A percentile compares a stretch with the other conserved stretches of the same genome.
These are phyloP conservation scores for Boletellus dicymbophilus DNA, from an alignment of 1,284 basidiomycete species.

Conservation along the genomic window DNA sequence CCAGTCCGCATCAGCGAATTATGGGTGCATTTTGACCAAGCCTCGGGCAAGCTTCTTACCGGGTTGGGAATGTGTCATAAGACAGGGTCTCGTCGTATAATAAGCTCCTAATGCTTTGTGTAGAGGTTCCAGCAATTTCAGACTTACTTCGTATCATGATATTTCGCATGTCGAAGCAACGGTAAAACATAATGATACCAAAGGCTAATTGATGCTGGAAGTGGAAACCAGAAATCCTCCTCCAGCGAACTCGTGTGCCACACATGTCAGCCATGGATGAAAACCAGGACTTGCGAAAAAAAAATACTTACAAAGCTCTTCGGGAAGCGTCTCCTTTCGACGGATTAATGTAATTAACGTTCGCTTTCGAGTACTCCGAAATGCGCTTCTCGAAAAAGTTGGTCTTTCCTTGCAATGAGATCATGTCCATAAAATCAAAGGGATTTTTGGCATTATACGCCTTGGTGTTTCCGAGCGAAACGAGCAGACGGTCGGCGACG, in stretches of 20 bases:
- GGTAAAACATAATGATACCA: too few relatives aligned
- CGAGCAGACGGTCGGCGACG: constrained; percentile 90
- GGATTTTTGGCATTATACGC: constrained; percentile 77
- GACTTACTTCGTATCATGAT: too few relatives aligned
- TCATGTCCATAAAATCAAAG: constrained; percentile 92
- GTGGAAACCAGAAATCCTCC: background rate
- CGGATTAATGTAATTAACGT: background rate
- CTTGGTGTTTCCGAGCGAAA: constrained; percentile 82
- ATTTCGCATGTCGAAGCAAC: too few relatives aligned
- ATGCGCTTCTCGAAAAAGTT: constrained; percentile 85
- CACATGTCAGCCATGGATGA: background rate
- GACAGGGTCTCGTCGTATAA: too few relatives aligned
- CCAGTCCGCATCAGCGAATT: too few relatives aligned
- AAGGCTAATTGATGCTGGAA: too few relatives aligned
- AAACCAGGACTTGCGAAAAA: background rate
- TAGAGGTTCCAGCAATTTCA: too few relatives aligned
- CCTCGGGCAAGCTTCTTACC: too few relatives aligned
- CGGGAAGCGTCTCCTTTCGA: background rate
- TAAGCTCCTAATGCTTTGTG: too few relatives aligned
- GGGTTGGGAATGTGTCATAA: too few relatives aligned
- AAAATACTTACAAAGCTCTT: background rate
- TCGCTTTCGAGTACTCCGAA: constrained; percentile 63
- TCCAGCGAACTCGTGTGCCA: background rate
- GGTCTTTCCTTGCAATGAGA: constrained; percentile 81
- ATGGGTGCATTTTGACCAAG: too few relatives aligned